phyloP scores from a whole-genome alignment of 1,284 basidiomycete species.

The Marasmius fiardii region DNA sequence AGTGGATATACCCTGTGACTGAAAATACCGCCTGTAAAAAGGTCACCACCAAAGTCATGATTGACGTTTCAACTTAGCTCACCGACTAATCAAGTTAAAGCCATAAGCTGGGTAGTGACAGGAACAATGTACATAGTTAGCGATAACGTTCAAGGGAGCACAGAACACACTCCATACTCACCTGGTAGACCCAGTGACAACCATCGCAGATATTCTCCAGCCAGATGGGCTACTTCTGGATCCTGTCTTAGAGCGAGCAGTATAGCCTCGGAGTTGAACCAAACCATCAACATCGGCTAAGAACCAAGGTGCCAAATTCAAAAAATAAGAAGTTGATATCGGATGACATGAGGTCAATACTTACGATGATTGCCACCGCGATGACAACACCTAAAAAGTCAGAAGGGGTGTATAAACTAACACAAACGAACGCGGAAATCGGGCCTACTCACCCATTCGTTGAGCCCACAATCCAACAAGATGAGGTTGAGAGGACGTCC shows the following conservation, averaged over 20 bases:
- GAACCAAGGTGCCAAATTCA: too few species aligned
- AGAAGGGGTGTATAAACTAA: not conserved
- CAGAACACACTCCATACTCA: slow-evolving; percentile 19
- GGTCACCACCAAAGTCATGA: not conserved
- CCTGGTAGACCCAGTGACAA: slow-evolving; percentile 79
- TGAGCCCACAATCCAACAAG: slow-evolving; percentile 91
- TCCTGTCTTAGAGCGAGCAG: slow-evolving; percentile 84
- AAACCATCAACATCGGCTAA: slow-evolving; percentile 66
- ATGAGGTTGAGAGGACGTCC: slow-evolving; percentile 81
- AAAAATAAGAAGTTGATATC: not conserved
- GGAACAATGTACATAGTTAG: not conserved
- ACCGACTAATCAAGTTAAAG: slow-evolving; percentile 70
- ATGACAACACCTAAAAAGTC: slow-evolving; percentile 58
- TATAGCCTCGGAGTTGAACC: slow-evolving; percentile 81
- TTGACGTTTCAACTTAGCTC: slow-evolving; percentile 23
- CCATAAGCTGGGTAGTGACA: slow-evolving; percentile 59
- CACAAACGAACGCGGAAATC: slow-evolving; percentile 1
- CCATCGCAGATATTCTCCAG: slow-evolving; percentile 75
- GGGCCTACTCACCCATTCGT: slow-evolving; percentile 66
- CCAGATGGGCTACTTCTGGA: slow-evolving; percentile 78
- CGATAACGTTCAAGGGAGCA: not conserved
- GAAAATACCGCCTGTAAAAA: slow-evolving; percentile 73
- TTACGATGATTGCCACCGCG: slow-evolving; percentile 52
- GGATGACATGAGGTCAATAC: slow-evolving; percentile 22
- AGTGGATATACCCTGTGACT: slow-evolving; percentile 65